Evolutionary conservation across 1,139 yeast genomes (phyloP).

Genomic region (Nakaseomyces nivariensis): DNA sequence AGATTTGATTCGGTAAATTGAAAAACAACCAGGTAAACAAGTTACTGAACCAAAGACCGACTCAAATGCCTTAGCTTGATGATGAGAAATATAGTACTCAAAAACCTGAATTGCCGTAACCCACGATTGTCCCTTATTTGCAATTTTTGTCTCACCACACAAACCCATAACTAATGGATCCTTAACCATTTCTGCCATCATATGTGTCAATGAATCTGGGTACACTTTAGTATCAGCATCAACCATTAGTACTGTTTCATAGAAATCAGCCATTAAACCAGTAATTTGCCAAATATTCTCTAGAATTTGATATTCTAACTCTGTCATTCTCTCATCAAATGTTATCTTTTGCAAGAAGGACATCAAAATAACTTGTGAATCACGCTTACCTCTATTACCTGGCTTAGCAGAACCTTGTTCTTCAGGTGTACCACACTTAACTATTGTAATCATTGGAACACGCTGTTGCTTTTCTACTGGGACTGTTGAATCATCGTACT

Average conservation of each 20-base stretch:
- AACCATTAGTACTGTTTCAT: conserved; percentile 84
- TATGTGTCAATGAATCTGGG: conserved; percentile 85
- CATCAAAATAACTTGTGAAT: conserved; percentile 91
- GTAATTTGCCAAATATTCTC: conserved; percentile 76
- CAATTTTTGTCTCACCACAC: conserved; percentile 94
- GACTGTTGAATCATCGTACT: conserved; percentile 63
- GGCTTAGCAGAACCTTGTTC: conserved; percentile 78
- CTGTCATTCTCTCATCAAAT: conserved; percentile 96
- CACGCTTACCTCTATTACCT: conserved; percentile 97
- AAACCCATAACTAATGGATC: conserved; percentile 90
- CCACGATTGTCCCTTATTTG: conserved; percentile 81
- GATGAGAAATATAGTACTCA: conserved; percentile 92
- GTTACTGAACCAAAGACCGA: conserved; percentile 95
- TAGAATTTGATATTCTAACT: conserved; percentile 75
- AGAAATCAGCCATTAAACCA: conserved; percentile 78
- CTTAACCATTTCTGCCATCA: conserved; percentile 86
- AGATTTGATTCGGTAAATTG: conserved; percentile 87
- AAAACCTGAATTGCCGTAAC: conserved; percentile 93
- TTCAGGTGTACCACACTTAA: conserved; percentile 87
- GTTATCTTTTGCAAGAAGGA: conserved; percentile 82
- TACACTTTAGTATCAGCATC: conserved; percentile 94
- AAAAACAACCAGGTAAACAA: conserved; percentile 96
- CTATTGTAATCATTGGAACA: conserved; percentile 73
- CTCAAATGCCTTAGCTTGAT: conserved; percentile 92
- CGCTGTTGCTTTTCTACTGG: conserved; percentile 79